Conservation (phyloP, 108 stramenopile species). For the Cyclostephanos tholiformis region DNA sequence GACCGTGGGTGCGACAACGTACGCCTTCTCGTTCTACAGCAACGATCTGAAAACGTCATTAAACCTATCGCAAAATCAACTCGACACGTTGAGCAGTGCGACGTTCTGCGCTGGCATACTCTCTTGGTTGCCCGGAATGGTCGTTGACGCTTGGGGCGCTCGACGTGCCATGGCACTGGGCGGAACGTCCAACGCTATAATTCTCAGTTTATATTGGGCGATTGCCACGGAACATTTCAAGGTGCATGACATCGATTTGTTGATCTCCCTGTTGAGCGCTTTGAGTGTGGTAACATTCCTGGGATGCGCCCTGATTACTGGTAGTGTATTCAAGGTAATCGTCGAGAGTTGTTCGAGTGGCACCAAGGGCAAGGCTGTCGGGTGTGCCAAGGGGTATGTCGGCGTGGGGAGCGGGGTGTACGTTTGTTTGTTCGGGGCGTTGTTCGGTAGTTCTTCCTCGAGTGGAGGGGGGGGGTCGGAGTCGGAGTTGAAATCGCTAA, state of each 20-base stretch:
- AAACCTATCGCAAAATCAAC: constrained; percentile 67
- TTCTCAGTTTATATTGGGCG: constrained; percentile 65
- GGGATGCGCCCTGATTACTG: constrained; percentile 76
- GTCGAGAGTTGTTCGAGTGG: constrained; percentile 65
- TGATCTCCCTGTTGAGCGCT: constrained; percentile 57
- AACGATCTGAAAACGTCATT: constrained; percentile 69
- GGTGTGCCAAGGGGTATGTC: constrained; percentile 87
- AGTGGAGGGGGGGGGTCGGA: background rate
- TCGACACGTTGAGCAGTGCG: constrained; percentile 75
- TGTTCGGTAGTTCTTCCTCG: constrained; percentile 30
- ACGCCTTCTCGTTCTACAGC: constrained; percentile 86
- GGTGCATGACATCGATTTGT: background rate
- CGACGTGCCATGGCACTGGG: constrained; percentile 55
- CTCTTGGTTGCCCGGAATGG: constrained; percentile 75
- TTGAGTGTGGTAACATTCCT: constrained; percentile 67
- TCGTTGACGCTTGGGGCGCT: constrained; percentile 70
- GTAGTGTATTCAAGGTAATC: constrained; percentile 82
- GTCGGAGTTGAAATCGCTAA: constrained; percentile 47
- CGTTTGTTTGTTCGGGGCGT: constrained; percentile 63
- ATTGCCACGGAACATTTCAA: constrained; percentile 50
- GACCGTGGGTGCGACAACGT: constrained; percentile 83
- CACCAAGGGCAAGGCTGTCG: constrained; percentile 80
- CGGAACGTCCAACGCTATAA: constrained; percentile 53
- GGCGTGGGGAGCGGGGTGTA: constrained; percentile 73
- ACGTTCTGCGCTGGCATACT: constrained; percentile 79